These are phyloP conservation scores for Epichloe glyceriae DNA, from an alignment of 2,329 filamentous ascomycete genomes.

Conservation along the genomic window DNA sequence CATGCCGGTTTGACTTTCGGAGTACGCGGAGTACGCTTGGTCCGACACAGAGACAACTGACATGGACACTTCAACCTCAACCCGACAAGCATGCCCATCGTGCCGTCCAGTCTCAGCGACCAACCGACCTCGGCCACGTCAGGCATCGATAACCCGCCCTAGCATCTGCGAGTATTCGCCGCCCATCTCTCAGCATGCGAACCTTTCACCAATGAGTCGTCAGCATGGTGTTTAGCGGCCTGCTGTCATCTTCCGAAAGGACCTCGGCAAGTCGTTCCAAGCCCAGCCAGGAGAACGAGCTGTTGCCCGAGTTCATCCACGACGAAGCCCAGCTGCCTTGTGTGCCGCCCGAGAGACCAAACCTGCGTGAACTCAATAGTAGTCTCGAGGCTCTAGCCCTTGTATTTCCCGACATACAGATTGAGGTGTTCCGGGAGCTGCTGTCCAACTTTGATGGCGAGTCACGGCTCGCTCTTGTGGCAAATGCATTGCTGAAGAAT, in stretches of 20 bases:
- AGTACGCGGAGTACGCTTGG: neutral
- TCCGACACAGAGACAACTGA: neutral
- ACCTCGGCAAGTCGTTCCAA: constrained; percentile 20
- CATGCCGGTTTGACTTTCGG: too few relatives aligned
- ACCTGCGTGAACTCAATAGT: constrained; percentile 57
- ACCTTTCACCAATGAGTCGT: constrained; percentile 21
- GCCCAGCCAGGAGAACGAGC: constrained; percentile 16
- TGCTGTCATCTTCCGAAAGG: constrained; percentile 31
- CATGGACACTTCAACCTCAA: neutral
- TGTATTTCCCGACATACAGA: constrained; percentile 68
- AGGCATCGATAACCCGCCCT: neutral
- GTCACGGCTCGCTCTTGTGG: constrained; percentile 63
- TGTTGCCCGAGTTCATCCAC: constrained; percentile 35
- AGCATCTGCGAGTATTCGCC: neutral
- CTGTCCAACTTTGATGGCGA: constrained; percentile 61
- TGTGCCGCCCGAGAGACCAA: constrained; percentile 37
- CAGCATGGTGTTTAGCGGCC: constrained; percentile 36
- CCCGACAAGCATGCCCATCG: neutral
- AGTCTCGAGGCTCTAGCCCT: constrained; percentile 55
- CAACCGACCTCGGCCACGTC: neutral
- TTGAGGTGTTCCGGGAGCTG: constrained; percentile 75
- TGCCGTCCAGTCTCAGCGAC: neutral
- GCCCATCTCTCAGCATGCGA: neutral
- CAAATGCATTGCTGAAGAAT: constrained; percentile 63
- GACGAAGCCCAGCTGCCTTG: constrained; percentile 41